Evolutionary conservation across 176 grass and related monocot genomes (phyloP).

Genomic region (Stipa capillata): DNA sequence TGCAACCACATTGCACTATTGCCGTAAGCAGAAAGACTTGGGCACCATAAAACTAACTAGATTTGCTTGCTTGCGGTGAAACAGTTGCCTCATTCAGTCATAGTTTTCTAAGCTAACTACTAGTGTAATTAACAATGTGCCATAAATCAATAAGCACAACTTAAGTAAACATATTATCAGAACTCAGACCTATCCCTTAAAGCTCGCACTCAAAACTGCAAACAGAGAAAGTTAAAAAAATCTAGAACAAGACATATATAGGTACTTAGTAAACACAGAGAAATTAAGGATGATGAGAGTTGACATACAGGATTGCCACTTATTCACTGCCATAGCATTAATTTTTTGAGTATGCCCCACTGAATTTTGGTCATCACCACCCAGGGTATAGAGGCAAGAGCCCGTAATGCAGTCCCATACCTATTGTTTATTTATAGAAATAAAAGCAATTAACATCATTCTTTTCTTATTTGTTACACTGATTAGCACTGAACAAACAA

Average conservation of each 20-base stretch:
- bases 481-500: constrained; percentile 7
- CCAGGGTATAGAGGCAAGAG: constrained; percentile 92
- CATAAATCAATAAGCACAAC: not conserved
- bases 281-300: constrained; percentile 14
- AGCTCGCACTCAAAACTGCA: not conserved
- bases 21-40: not conserved
- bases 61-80: not conserved
- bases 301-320: constrained; percentile 91
- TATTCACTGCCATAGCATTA: constrained; percentile 96
- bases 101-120: not conserved
- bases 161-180: not conserved
- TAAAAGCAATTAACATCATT: not conserved
- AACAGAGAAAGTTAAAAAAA: not conserved
- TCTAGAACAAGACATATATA: not conserved
- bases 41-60: not conserved
- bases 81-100: not conserved
- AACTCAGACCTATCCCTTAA: not conserved
- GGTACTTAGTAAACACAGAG: not conserved
- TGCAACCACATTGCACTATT: not conserved
- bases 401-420: constrained; percentile 99
- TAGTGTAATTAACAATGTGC: not conserved
- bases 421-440: constrained; percentile 43
- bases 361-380: constrained; percentile 57
- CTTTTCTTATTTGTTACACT: not conserved
- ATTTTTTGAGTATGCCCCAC: constrained; percentile 80